Conservation (phyloP, 306 rosid genomes). For the Vigna radiata region DNA sequence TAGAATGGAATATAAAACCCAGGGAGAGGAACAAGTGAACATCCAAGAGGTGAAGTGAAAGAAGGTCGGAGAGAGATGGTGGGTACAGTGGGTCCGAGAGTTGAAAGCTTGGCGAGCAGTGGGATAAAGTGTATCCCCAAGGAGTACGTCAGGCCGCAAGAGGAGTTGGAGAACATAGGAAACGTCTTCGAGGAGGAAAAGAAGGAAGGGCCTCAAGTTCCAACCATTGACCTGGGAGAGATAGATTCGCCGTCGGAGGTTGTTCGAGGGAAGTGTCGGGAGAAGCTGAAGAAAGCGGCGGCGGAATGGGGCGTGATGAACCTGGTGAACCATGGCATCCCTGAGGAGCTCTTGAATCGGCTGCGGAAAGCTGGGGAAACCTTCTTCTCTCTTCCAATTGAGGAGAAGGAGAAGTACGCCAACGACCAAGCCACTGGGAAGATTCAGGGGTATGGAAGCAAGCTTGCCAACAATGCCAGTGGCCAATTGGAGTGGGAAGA, state of each 20-base stretch:
- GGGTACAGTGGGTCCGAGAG: constrained; percentile 55
- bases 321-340: constrained; percentile 78
- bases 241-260: constrained; percentile 56
- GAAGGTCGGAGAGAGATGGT: neutral
- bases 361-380: constrained; percentile 62
- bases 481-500: constrained; percentile 93
- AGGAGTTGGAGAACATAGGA: constrained; percentile 66
- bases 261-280: constrained; percentile 57
- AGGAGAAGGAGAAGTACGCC: constrained; percentile 80
- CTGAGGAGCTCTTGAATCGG: constrained; percentile 53
- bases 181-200: constrained; percentile 73
- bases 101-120: constrained; percentile 71
- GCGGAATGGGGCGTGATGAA: constrained; percentile 90
- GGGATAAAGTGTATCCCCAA: constrained; percentile 67
- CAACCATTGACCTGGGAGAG: constrained; percentile 70
- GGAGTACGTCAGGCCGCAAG: constrained; percentile 80
- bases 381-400: constrained; percentile 64
- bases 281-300: constrained; percentile 70
- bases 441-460: constrained; percentile 94
- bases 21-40: neutral
- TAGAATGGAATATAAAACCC: neutral
- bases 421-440: constrained; percentile 66
- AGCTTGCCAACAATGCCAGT: constrained; percentile 74
- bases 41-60: neutral
- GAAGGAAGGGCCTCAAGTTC: constrained; percentile 71